Percentiles rank a stretch among this genome's conserved stretches.
These are phyloP conservation scores for Microcyclospora tardicrescens DNA, from an alignment of 2,329 filamentous ascomycete species.

Conservation along the genomic window DNA sequence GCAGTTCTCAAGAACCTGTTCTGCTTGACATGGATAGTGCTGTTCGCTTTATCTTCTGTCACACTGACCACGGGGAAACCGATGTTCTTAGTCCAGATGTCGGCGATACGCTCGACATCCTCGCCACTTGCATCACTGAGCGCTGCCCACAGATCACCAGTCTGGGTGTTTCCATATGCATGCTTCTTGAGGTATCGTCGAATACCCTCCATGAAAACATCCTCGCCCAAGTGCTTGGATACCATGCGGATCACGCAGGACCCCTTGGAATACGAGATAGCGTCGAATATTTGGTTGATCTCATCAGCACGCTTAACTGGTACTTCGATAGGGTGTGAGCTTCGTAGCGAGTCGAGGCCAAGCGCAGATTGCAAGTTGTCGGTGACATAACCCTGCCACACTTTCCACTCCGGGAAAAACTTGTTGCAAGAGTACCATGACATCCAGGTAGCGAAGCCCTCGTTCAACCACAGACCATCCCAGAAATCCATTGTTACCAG, in stretches of 20 bases:
- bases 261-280: conserved; percentile 94
- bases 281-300: conserved; percentile 96
- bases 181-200: conserved; percentile 88
- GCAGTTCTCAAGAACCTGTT: conserved; percentile 89
- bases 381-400: conserved; percentile 90
- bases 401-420: conserved; percentile 97
- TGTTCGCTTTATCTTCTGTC: conserved; percentile 56
- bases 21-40: conserved; percentile 75
- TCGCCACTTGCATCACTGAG: conserved; percentile 82
- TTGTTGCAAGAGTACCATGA: conserved; percentile 87
- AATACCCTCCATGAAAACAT: conserved; percentile 84
- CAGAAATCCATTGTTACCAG: conserved; percentile 97
- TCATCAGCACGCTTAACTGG: conserved; percentile 91
- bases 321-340: conserved; percentile 92
- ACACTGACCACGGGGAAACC: conserved; percentile 86
- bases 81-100: conserved; percentile 93
- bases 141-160: conserved; percentile 79
- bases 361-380: conserved; percentile 84
- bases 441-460: conserved; percentile 86
- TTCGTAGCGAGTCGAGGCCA: conserved; percentile 76
- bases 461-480: conserved; percentile 94
- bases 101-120: conserved; percentile 79
- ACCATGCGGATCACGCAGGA: conserved; percentile 96
- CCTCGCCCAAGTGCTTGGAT: conserved; percentile 85
- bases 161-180: conserved; percentile 90